Base-by-base conservation (phyloP, 768 basidiomycete species). In the Boletus insuetus region DNA sequence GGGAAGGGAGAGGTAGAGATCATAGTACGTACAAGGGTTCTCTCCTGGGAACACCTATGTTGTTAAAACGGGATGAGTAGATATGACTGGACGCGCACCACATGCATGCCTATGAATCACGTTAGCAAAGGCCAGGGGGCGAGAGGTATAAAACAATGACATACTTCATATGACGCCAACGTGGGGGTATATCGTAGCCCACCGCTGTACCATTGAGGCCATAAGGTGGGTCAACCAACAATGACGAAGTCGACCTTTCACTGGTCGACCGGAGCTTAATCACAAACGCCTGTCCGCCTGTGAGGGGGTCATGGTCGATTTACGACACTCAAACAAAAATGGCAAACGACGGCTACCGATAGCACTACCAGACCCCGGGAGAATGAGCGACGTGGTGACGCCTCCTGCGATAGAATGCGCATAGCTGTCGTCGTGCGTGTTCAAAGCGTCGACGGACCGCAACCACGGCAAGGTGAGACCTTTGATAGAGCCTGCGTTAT, bases 141-240 rank as follows among this genome's bases (percentile, higher is more conserved):
- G 10, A 39, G 43, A 31, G n/a, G 24, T 26, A 16, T 5, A 3
- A 44, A 17, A 26, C 16, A 37, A 40, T 66, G 74, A 13, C 59
- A 3, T 58, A 84, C 82, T 92, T 92, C 81, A 92, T 87, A 59
- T 91, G 88, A 55, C 89, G 73, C 86, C 87, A 86, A 38, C 78
- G 75, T 17, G 79, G 64, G 1, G 73, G 73, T 20, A 69, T 68
- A 10, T 69, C 61, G 6, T 69, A 65, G 35, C 69, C 62, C 2
- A 68, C 57, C 16, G 70, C 65, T 0, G 76, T 60, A 37, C 70
- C 69, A 48, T 82, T 73, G 50, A 85, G 69, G 32, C 77, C 73
- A 57, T 79, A 82, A 0, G 91, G 90, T 0, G 89, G 84, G 48
- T 94, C 91, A 16, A 94, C 74, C 4, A 90, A 75, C 74, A 85